Evolutionary conservation across 2,329 filamentous ascomycete species (phyloP).

Genomic region (Bipolaris bicolor): DNA sequence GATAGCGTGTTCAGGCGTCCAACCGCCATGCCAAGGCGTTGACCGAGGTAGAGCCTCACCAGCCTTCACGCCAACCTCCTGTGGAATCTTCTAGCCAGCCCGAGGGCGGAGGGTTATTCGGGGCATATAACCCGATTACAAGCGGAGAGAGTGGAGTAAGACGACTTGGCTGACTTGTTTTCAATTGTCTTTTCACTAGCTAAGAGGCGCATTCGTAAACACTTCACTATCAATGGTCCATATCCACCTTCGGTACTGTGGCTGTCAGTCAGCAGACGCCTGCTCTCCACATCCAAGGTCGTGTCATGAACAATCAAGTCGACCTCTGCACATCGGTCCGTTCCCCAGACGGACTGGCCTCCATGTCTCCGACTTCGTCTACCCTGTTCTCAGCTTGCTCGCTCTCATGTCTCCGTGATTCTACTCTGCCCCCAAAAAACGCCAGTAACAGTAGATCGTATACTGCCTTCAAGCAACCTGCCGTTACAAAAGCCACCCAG

Average conservation of each 20-base stretch:
- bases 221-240: background rate
- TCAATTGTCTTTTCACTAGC: background rate
- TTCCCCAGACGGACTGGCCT: background rate
- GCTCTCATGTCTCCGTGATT: slow-evolving; percentile 16
- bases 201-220: background rate
- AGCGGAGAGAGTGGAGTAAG: background rate
- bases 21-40: background rate
- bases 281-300: background rate
- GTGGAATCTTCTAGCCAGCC: background rate
- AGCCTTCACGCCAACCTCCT: background rate
- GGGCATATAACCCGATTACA: background rate
- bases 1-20: background rate
- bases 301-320: background rate
- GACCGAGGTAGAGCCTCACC: slow-evolving; percentile 12
- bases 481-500: slow-evolving; percentile 50
- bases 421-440: slow-evolving; percentile 42
- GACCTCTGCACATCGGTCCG: slow-evolving; percentile 1
- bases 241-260: too few species aligned
- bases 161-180: background rate
- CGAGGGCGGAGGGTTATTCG: background rate
- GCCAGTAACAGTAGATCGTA: slow-evolving; percentile 48
- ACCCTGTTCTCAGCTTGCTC: slow-evolving; percentile 1
- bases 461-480: slow-evolving; percentile 43
- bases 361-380: slow-evolving; percentile 1
- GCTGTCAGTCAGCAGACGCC: background rate